Evolutionary conservation across 441 rosid species (phyloP).

Genomic region (Jatropha multifida): DNA sequence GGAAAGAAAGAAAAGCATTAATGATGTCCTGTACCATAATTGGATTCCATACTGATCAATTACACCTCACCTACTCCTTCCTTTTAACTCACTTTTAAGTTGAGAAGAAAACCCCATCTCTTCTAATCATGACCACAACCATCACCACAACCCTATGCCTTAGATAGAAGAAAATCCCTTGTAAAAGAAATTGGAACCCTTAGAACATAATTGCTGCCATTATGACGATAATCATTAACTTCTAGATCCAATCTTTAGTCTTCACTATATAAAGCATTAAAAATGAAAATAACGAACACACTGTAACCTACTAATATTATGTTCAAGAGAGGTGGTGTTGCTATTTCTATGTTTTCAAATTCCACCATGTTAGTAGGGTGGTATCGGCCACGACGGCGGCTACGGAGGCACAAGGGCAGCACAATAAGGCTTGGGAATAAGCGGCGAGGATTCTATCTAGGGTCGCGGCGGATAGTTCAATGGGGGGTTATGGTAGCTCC

Average conservation of each 20-base stretch:
- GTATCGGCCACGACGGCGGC: conserved; percentile 46
- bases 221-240: conserved; percentile 49
- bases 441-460: conserved; percentile 61
- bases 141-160: conserved; percentile 30
- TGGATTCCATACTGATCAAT: conserved; percentile 25
- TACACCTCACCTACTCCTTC: conserved; percentile 21
- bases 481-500: conserved; percentile 64
- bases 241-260: conserved; percentile 33
- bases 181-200: not conserved
- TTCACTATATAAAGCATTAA: conserved; percentile 16
- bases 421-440: conserved; percentile 64
- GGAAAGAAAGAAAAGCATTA: not conserved
- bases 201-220: conserved; percentile 47
- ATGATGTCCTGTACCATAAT: conserved; percentile 9
- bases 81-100: conserved; percentile 5
- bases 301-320: conserved; percentile 10
- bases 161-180: conserved; percentile 5
- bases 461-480: conserved; percentile 49
- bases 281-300: conserved; percentile 1
- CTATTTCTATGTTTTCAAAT: conserved; percentile 39
- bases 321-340: conserved; percentile 43
- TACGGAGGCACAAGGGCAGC: conserved; percentile 47
- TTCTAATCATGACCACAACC: conserved; percentile 46
- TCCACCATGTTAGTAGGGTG: conserved; percentile 40
- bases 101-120: conserved; percentile 25